These are phyloP conservation scores for Xylaria arbuscula DNA, from an alignment of 2,329 filamentous ascomycete genomes.

Conservation along the genomic window DNA sequence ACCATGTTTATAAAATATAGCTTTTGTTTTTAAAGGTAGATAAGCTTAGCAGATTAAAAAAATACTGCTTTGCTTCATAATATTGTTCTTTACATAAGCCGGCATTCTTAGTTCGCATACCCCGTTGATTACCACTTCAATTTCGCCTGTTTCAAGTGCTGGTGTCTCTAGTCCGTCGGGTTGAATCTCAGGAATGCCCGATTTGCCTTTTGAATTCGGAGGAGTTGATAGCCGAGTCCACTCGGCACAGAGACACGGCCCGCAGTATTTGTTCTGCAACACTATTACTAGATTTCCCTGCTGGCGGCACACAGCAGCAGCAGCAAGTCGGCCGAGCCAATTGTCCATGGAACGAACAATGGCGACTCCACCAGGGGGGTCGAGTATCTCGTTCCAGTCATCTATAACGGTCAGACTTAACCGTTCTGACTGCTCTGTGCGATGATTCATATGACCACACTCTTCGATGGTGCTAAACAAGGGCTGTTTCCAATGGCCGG, in stretches of 20 bases:
- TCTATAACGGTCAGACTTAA: neutral
- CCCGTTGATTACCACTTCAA: neutral
- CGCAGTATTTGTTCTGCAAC: neutral
- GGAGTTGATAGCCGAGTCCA: neutral
- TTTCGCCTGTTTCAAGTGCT: neutral
- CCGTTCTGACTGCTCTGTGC: neutral
- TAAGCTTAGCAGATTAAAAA: neutral
- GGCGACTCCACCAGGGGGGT: neutral
- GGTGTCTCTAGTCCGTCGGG: neutral
- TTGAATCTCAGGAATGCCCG: neutral
- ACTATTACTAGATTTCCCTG: neutral
- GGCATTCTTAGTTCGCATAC: neutral
- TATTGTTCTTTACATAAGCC: neutral
- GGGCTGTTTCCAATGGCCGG: neutral
- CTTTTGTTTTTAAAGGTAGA: neutral
- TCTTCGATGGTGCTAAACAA: neutral
- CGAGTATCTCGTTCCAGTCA: constrained; percentile 1
- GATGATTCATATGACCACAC: neutral
- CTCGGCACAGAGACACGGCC: neutral
- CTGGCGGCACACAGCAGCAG: neutral
- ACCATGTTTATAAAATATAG: too few relatives aligned
- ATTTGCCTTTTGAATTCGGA: neutral
- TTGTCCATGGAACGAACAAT: neutral
- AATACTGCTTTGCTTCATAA: neutral
- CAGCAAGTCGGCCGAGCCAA: neutral